Conservation (phyloP, 805 yeast species). For the Saturnispora saitoi region DNA sequence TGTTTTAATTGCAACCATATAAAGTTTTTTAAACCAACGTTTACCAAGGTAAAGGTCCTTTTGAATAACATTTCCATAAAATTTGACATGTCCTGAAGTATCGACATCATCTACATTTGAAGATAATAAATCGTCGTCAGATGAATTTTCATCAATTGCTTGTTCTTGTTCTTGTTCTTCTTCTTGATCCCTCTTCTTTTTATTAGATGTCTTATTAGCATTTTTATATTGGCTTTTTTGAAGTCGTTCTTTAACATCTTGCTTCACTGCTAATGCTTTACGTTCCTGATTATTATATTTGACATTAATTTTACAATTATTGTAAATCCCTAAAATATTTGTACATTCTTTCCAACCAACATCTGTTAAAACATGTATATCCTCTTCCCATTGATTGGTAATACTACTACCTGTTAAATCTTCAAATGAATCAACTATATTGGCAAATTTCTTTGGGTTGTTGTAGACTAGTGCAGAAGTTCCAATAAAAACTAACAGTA, state of each 20-base stretch:
- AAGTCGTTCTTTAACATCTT: neutral
- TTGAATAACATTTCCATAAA: constrained; percentile 3
- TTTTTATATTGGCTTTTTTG: neutral
- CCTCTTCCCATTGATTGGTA: constrained; percentile 6
- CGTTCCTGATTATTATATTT: neutral
- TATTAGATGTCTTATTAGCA: neutral
- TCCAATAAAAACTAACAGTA: neutral
- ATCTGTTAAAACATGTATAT: constrained; percentile 4
- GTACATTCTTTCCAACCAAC: constrained; percentile 6
- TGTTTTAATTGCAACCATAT: neutral
- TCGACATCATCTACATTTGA: constrained; percentile 4
- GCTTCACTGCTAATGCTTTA: neutral
- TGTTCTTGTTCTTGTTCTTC: neutral
- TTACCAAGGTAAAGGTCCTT: constrained; percentile 3
- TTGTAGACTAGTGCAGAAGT: neutral
- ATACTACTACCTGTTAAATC: constrained; percentile 4
- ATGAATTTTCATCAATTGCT: neutral
- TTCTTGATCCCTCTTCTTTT: neutral
- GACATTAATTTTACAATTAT: constrained; percentile 1
- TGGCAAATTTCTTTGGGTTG: constrained; percentile 3
- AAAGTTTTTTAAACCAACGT: constrained; percentile 4
- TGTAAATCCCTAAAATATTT: neutral
- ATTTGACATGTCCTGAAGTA: constrained; percentile 2
- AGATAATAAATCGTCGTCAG: neutral
- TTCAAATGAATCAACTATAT: constrained; percentile 2